These are phyloP conservation scores for Cystoderma amianthinum DNA, from an alignment of 768 basidiomycete genomes.

Conservation along the genomic window DNA sequence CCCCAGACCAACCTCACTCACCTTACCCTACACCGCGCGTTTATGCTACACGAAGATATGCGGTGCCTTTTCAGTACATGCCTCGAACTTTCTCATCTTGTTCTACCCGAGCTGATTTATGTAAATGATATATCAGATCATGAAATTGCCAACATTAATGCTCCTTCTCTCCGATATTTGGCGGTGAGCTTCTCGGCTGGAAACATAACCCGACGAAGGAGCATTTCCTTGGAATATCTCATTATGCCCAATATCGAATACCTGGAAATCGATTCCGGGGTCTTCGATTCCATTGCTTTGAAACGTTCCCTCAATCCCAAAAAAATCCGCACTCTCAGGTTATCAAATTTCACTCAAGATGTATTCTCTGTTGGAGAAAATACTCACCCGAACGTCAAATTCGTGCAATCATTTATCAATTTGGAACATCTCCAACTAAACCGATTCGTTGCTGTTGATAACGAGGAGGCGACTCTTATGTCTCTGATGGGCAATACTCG, in stretches of 20 bases:
- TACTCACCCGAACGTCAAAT: too few species aligned
- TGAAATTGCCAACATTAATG: neutral
- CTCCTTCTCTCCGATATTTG: neutral
- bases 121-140: neutral
- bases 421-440: too few species aligned
- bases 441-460: too few species aligned
- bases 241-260: neutral
- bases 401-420: too few species aligned
- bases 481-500: too few species aligned
- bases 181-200: neutral
- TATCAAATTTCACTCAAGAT: neutral
- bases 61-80: neutral
- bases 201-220: neutral
- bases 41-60: too few species aligned
- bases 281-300: neutral
- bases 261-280: neutral
- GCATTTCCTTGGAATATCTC: neutral
- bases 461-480: too few species aligned
- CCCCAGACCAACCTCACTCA: too few species aligned
- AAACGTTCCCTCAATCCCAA: neutral
- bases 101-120: neutral
- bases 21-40: too few species aligned
- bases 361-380: too few species aligned
- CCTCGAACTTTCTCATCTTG: neutral
- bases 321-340: neutral